Evolutionary conservation across 345 rosid species (phyloP), one percentile per base, ranked within the genome.

Genomic region (Lumnitzera racemosa): DNA sequence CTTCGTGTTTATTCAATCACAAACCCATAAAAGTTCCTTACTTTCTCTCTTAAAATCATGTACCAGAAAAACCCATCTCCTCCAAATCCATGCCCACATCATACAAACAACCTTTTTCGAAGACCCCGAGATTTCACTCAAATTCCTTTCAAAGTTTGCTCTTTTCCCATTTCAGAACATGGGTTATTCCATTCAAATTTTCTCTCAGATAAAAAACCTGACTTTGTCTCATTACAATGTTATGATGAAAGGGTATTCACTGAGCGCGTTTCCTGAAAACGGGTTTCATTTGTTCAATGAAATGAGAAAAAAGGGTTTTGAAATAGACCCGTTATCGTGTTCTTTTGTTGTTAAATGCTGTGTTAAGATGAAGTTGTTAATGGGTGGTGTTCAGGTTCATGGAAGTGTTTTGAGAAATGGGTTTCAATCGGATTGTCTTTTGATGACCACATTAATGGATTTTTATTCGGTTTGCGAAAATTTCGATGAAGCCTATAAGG

Each of bases 371-470:
- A 46, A 57, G 55, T 84, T 72, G 23, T 67, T 80, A 49, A 5
- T 43, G 17, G 71, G 89, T 14, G 89, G 89, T n/a, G 57, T 51
- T 14, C 96, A 88, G 80, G 68, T 86, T 63, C 98, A 91, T 29
- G 78, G 78, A 1, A 82, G 80, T 83, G 65, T 85, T 66, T 58
- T 79, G 53, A 69, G 67, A 46, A 87, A 80, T 63, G 98, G 95
- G 73, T 76, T 69, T 72, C 82, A 77, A 50, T 79, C 73, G 2
- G 96, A 89, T 64, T 61, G 85, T 48, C 82, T 76, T 54, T 67
- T 91, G 3, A 69, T 84, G 4, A 89, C 98, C 53, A 80, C 81
- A 41, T 63, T 91, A 67, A 80, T 86, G 83, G 88, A 76, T 56
- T 58, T 86, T 1, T 91, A 88, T 57, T 84, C 89, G 0, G 15